Conservation (phyloP, 495 filamentous ascomycete species). For the Neurospora sp. region DNA sequence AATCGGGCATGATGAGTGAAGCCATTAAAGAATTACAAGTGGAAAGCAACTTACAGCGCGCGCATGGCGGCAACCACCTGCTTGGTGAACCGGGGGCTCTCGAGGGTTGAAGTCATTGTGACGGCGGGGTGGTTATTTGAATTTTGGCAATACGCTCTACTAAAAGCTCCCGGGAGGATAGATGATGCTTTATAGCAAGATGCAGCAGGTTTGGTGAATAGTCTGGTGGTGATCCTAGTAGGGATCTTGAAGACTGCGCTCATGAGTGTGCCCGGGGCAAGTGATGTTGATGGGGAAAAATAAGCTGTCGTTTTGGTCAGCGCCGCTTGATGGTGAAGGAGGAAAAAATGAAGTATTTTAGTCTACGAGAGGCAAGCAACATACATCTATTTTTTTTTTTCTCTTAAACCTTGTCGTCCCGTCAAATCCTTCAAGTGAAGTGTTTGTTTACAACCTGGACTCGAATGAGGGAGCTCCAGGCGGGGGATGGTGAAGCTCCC, state of each 20-base stretch:
- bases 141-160: neutral
- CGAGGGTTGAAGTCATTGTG: slow-evolving; percentile 16
- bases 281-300: neutral
- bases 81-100: slow-evolving; percentile 52
- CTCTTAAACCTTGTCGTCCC: neutral
- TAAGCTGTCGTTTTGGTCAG: neutral
- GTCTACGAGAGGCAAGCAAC: neutral
- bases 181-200: neutral
- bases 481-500: neutral
- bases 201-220: neutral
- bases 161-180: neutral
- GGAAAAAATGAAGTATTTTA: too few relatives aligned
- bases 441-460: neutral
- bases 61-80: slow-evolving; percentile 73
- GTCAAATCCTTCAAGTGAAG: neutral
- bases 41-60: slow-evolving; percentile 53
- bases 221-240: neutral
- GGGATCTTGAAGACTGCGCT: neutral
- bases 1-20: neutral
- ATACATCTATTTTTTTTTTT: neutral
- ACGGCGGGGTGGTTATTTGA: neutral
- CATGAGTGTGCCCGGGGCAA: neutral
- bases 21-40: neutral
- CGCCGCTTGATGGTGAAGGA: too few relatives aligned
- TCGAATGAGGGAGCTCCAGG: neutral